Evolutionary conservation across 805 yeast species (phyloP).

Genomic region (Barnettozyma vustinii): DNA sequence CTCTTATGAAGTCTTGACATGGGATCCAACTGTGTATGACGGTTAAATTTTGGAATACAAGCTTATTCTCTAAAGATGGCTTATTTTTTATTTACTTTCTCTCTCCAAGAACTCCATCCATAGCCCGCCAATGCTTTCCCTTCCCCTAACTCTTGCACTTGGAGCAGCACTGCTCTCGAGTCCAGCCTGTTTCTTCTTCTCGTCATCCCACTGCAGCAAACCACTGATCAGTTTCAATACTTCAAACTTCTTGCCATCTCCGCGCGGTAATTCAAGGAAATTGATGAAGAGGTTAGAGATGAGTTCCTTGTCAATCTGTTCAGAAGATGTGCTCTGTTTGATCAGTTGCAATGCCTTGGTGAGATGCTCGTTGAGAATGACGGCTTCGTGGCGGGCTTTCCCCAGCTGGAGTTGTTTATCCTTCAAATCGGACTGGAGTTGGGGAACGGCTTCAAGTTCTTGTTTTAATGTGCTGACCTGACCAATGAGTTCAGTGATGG

Average conservation of each 20-base stretch:
- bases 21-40: slow-evolving; percentile 39
- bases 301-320: slow-evolving; percentile 80
- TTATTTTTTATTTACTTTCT: slow-evolving; percentile 38
- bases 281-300: slow-evolving; percentile 82
- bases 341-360: slow-evolving; percentile 88
- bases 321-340: slow-evolving; percentile 69
- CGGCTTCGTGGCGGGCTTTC: slow-evolving; percentile 90
- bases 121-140: slow-evolving; percentile 57
- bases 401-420: slow-evolving; percentile 80
- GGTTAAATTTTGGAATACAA: slow-evolving; percentile 1
- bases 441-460: slow-evolving; percentile 24
- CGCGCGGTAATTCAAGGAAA: slow-evolving; percentile 82
- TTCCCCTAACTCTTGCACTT: neutral
- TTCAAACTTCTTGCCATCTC: slow-evolving; percentile 92
- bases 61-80: neutral
- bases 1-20: slow-evolving; percentile 30
- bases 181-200: slow-evolving; percentile 72
- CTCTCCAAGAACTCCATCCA: slow-evolving; percentile 81
- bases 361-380: slow-evolving; percentile 86
- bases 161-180: slow-evolving; percentile 28
- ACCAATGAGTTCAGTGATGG: neutral
- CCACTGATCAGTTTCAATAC: slow-evolving; percentile 80
- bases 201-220: slow-evolving; percentile 84
- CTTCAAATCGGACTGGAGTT: slow-evolving; percentile 49
- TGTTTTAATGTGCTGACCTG: slow-evolving; percentile 11